Base-by-base conservation (phyloP, 108 stramenopile genomes). In the Cyclotella baltica region DNA sequence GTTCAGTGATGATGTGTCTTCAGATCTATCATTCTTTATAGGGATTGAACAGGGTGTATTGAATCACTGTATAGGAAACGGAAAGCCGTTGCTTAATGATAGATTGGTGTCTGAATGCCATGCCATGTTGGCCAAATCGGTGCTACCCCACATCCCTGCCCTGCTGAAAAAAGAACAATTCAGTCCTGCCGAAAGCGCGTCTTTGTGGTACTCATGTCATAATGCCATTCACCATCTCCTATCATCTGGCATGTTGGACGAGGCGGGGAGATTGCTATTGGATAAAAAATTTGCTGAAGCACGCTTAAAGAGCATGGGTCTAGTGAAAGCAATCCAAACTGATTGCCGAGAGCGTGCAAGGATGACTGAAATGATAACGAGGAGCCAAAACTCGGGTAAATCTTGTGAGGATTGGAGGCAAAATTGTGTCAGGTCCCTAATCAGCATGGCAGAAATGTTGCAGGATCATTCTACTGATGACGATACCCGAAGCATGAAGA, bases 261-360 rank as follows among this genome's bases (percentile, higher is more conserved):
- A 75, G 38, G 73, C 81, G 25, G 67, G 72, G 48, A 27, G 3
- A 36, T 20, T 75, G 9, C 53, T 82, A 1, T 16, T 53, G 5
- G 31, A 75, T 34, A 35, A 35, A 16, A 64, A 40, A 5, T 82
- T 75, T 38, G 62, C 55, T 50, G 62, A 56, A 53, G 63, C 63
- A 22, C 51, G 81, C 31, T 37, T 82, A n/a, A 31, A 72, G 55
- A 63, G 47, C 35, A 65, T 70, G 70, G 81, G 81, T 9, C n/a
- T 57, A n/a, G 22, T 56, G 4, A 15, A 22, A 10, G 81, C 73
- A 9, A 52, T 74, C 5, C 29, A 22, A 23, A 50, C 67, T 47
- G 70, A 75, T 23, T 82, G 69, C 46, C 33, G 63, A 20, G 81
- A 82, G 29, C 75, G 74, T 63, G 23, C 69, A 5, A 70, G 57